Evolutionary conservation across 75 land plant genomes (phyloP).

Genomic region (Cunninghamia lanceolata): DNA sequence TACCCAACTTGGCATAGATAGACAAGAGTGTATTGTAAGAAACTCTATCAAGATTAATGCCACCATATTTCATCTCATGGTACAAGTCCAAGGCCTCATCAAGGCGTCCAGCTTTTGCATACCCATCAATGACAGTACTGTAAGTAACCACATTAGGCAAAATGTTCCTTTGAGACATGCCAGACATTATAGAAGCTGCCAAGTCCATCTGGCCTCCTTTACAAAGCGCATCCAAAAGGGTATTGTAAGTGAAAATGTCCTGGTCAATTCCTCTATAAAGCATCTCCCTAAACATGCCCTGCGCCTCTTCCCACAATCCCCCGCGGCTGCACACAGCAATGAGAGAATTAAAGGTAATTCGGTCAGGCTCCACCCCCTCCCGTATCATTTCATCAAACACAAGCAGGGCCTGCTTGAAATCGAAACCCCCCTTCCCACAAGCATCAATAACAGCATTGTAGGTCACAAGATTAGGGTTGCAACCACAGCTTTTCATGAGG

Average conservation of each 20-base stretch:
- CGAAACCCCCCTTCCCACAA: conserved; percentile 89
- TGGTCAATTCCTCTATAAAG: conserved; percentile 68
- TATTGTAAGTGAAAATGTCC: conserved; percentile 91
- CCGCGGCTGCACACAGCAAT: conserved; percentile 86
- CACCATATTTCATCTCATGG: conserved; percentile 70
- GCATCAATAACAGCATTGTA: conserved; percentile 96
- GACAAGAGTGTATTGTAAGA: conserved; percentile 87
- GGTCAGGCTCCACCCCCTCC: conserved; percentile 82
- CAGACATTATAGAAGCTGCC: conserved; percentile 68
- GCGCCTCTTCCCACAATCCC: conserved; percentile 76
- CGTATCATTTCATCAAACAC: conserved; percentile 77
- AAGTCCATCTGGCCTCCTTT: conserved; percentile 88
- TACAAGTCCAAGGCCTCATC: conserved; percentile 68
- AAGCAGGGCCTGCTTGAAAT: conserved; percentile 42
- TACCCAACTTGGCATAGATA: conserved; percentile 81
- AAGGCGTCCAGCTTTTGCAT: conserved; percentile 71
- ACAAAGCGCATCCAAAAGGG: conserved; percentile 88
- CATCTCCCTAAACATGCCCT: conserved; percentile 76
- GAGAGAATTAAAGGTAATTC: conserved; percentile 91
- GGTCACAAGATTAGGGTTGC: conserved; percentile 85
- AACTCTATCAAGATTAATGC: conserved; percentile 77
- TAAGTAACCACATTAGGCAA: conserved; percentile 93
- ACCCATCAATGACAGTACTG: conserved; percentile 92
- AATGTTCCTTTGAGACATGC: conserved; percentile 62
- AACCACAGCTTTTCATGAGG: conserved; percentile 62